Evolutionary conservation across 768 basidiomycete species (phyloP).

Genomic region (Pisolithus orientalis): DNA sequence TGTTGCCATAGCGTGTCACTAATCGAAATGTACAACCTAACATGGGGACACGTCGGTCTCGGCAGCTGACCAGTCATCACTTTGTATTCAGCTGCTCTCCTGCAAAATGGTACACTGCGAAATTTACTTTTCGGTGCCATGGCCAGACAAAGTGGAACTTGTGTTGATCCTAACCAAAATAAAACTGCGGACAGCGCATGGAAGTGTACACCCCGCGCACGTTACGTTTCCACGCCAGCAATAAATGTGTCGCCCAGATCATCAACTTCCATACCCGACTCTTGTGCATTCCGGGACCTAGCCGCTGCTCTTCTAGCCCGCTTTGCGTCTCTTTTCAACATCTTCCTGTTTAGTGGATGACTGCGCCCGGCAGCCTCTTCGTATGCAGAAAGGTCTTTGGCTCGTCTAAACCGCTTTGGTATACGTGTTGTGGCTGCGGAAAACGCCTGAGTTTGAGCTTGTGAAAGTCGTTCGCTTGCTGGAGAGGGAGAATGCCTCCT

Average conservation of each 20-base stretch:
- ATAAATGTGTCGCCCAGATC: constrained; percentile 9
- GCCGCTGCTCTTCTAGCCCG: constrained; percentile 48
- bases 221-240: constrained; percentile 1
- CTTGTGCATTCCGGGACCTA: constrained; percentile 10
- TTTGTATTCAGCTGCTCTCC: too few relatives aligned
- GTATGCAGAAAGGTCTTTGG: constrained; percentile 48
- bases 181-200: too few relatives aligned
- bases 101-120: too few relatives aligned
- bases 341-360: constrained; percentile 48
- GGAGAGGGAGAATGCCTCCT: constrained; percentile 14
- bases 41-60: too few relatives aligned
- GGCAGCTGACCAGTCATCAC: too few relatives aligned
- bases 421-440: constrained; percentile 4
- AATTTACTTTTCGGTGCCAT: too few relatives aligned
- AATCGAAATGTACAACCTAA: too few relatives aligned
- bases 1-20: too few relatives aligned
- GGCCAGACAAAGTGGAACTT: too few relatives aligned
- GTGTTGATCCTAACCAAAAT: too few relatives aligned
- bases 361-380: constrained; percentile 40
- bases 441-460: background rate
- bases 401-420: constrained; percentile 57
- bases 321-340: constrained; percentile 62
- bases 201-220: background rate
- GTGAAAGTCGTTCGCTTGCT: background rate
- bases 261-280: constrained; percentile 26